Base-by-base conservation (phyloP, 1,284 basidiomycete species). In the Abortiporus biennis region DNA sequence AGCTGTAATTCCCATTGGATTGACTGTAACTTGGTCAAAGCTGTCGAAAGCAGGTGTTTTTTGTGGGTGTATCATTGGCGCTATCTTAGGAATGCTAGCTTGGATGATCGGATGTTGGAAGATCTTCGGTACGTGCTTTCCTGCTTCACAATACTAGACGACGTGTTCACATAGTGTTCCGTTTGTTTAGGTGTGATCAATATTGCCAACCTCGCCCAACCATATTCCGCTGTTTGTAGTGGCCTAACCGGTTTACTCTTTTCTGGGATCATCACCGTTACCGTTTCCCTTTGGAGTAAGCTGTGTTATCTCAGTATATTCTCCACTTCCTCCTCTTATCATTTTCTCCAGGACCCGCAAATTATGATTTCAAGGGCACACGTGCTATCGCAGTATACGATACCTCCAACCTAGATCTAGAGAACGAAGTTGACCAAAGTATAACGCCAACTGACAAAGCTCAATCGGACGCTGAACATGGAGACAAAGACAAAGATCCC, bases 91-190 rank as follows among this genome's bases (percentile, higher is more conserved):
- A 4, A 71, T 74, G 64, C 33, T 69, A 1, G 71, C 72, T 12
- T 76, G 72, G 72, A 70, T 75, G 63, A 59, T 75, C 9, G 66
- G 70, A 0, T 74, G 72, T 48, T 67, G 61, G 62, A 71, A 74
- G 52, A 71, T 71, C 38, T 72, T 66, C 40, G 72, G 71, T 63
- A 45, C 13, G 54, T 46, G 23, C 20, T 42, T 15, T 38, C 2
- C 16, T 4, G 37, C 16, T 21, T 23, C 4, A 3, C 17, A 12
- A 13, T 17, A 11, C n/a, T n/a, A n/a, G n/a, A n/a, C n/a, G 12
- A 31, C 17, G 3, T 17, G 41, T 4, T 21, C n/a, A 11, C 8
- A 16, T n/a, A 21, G 16, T 23, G 38, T 19, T 39, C 16, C 2
- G 17, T 29, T 29, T n/a, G 12, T 32, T 13, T 33, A 70, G 68